Evolutionary conservation across 176 grass and related monocot genomes (phyloP), one percentile per base, ranked within the genome.

Genomic region (Carex parvula): DNA sequence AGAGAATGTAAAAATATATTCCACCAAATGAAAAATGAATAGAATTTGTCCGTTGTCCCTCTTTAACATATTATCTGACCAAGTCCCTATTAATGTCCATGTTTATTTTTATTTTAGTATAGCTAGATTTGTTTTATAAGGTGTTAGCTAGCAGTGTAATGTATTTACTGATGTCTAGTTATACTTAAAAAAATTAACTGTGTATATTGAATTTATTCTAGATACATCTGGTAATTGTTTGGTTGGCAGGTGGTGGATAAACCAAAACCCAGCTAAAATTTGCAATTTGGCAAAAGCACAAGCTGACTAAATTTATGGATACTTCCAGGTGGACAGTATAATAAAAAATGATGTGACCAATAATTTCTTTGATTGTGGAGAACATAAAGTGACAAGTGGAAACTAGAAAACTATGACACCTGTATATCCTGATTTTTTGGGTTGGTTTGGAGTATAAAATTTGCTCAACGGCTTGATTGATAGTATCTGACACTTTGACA

Each of bases 381-480:
- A 76, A 16, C 44, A 55, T 0, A 46, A 73, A 56, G 0, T 33
- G 48, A 30, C 21, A 16, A 30, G 72, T 76, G 72, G 72, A 54
- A 29, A 55, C 72, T 76, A 3, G 3, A 5, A 76, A 16, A 3
- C 3, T 15, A 26, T 55, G 72, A 54, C 72, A 77, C 50, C 20
- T 76, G 5, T 14, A 41, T 41, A 39, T 39, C 37, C 37, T 39
- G 29, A 39, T 69, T 39, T 20, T 10, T 14, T 30, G 68, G 15
- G 33, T 37, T 39, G 57, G 14, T 59, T n/a, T 59, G 33, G 66
- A 69, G 18, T 73, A 22, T 12, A 73, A 3, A 72, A 72, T 72
- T 71, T 46, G 69, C 50, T 72, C 41, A 75, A 54, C 71, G 44
- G 71, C 46, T 72, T 75, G 71, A 75, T 54, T 75, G 71, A 29